Conservation (phyloP, 106 monocot species). For the Dendrobium chrysotoxum region DNA sequence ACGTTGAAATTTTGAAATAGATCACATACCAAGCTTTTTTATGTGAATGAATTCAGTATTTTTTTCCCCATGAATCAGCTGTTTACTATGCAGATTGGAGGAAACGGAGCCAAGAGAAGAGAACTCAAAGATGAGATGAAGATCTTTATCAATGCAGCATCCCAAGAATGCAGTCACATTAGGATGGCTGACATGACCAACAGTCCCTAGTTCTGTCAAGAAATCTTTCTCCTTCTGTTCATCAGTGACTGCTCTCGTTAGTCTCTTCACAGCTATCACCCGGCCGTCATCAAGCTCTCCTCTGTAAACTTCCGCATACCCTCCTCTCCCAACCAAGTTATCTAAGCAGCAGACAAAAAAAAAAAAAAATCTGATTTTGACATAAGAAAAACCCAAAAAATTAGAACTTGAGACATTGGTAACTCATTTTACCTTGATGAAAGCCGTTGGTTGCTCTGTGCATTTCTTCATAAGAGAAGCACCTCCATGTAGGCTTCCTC, state of each 20-base stretch:
- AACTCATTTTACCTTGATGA: constrained; percentile 32
- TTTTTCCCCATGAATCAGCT: background rate
- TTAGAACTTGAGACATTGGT: background rate
- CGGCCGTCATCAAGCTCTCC: constrained; percentile 43
- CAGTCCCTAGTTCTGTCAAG: constrained; percentile 65
- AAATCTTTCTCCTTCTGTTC: constrained; percentile 73
- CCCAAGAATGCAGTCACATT: constrained; percentile 58
- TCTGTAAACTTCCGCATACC: constrained; percentile 65
- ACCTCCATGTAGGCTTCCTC: constrained; percentile 56
- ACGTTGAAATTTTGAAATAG: background rate
- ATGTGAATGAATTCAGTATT: background rate
- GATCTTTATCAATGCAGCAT: constrained; percentile 57
- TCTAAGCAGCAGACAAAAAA: constrained; percentile 24
- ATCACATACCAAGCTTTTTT: background rate
- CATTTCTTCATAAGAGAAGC: constrained; percentile 74
- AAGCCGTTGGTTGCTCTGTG: constrained; percentile 56
- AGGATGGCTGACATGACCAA: constrained; percentile 65
- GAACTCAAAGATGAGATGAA: constrained; percentile 61
- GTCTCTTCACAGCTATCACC: constrained; percentile 55
- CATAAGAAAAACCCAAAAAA: background rate
- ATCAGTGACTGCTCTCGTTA: constrained; percentile 30
- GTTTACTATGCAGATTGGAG: constrained; percentile 51
- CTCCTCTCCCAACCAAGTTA: constrained; percentile 69
- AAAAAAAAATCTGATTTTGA: background rate
- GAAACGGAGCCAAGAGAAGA: constrained; percentile 60